These are phyloP conservation scores for Phalaenopsis aphrodite DNA, from an alignment of 106 monocot genomes.

Conservation along the genomic window DNA sequence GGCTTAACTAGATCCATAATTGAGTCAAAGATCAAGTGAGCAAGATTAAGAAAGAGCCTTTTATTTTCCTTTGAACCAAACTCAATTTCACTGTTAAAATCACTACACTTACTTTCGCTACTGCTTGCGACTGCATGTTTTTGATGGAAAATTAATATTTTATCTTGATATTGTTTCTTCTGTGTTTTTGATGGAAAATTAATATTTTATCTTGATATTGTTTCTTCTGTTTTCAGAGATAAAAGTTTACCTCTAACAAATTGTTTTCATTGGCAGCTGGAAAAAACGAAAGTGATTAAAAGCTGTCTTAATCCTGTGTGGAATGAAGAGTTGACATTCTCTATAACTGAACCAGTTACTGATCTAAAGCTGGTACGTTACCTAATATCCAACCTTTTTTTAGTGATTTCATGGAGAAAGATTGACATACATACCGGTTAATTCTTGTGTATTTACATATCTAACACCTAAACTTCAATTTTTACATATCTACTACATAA, in stretches of 20 bases:
- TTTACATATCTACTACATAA: too few relatives aligned
- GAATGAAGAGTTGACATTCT: constrained; percentile 89
- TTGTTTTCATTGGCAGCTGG: constrained; percentile 29
- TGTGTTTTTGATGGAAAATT: not conserved
- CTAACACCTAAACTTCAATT: too few relatives aligned
- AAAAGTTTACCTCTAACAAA: not conserved
- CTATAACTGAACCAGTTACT: constrained; percentile 38
- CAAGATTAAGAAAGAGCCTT: not conserved
- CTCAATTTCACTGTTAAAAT: not conserved
- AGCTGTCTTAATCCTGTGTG: constrained; percentile 91
- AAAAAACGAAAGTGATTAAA: constrained; percentile 88
- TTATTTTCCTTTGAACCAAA: not conserved
- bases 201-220: not conserved
- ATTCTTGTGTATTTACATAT: too few relatives aligned
- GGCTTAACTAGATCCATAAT: too few relatives aligned
- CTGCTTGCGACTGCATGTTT: not conserved
- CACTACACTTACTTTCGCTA: not conserved
- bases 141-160: not conserved
- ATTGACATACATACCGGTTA: too few relatives aligned
- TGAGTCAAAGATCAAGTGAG: not conserved
- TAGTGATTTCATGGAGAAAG: not conserved
- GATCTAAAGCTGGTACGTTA: constrained; percentile 54
- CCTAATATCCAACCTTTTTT: not conserved
- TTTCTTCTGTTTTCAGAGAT: not conserved
- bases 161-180: not conserved